Evolutionary conservation across 495 filamentous ascomycete species (phyloP), one percentile per base, ranked within the genome.

Genomic region (Penicillium chermesinum): DNA sequence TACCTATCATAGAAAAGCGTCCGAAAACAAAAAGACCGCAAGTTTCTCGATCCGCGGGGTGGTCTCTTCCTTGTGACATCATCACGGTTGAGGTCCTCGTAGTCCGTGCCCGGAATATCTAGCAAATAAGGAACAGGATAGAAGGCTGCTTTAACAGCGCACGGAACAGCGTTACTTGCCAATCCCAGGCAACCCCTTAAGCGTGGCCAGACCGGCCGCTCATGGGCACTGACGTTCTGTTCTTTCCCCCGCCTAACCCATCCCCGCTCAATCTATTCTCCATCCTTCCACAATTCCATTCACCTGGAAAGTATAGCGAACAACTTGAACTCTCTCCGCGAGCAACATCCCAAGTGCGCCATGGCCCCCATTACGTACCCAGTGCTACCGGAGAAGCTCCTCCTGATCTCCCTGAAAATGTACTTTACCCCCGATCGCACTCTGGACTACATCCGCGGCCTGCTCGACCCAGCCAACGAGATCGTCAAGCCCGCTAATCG

Each of bases 331-430:
- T 19, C 38, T 40, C 16, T 7, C 15, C 32, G 14, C 32, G 9
- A 36, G 1, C 2, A 33, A 20, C 14, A 44, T 21, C 35, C 7
- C 42, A 41, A 25, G 4, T 36, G 4, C n/a, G 34, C 38, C 30
- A 64, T 64, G 65, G 38, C 58, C 20, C 41, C 58, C 35, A 38
- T 52, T 9, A 38, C 69, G n/a, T 66, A 73, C 36, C 69, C 76
- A 38, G 48, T 67, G 12, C 69, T 81, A 14, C 78, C 77, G n/a
- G 72, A 79, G 50, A 85, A 79, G 48, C 74, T 91, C 43, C 76
- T 94, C 41, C 85, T 87, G 60, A 82, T 91, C 62, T 87, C 82
- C 44, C 77, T 87, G 17, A 91, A 94, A 61, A 87, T 89, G 81
- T 91, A 91, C 75, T 91, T 91, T 65, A 78, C 79, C 66, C 76